Evolutionary conservation across 257 asterid species (phyloP), one percentile per base, ranked within the genome.

Genomic region (Solanum pennellii): DNA sequence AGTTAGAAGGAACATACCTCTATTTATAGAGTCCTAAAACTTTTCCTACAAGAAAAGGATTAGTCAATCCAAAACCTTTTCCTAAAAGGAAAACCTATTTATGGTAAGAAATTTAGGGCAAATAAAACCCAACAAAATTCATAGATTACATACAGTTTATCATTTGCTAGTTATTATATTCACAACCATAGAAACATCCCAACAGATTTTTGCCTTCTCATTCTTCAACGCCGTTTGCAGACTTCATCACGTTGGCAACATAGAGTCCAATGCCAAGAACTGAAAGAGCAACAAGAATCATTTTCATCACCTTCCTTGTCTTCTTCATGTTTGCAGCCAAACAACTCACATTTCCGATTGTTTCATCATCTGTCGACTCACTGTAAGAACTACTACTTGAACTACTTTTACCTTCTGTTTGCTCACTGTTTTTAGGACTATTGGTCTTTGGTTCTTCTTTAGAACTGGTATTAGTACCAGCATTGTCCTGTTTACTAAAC

Each of bases 251-350:
- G 14, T 89, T 92, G 45, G 69, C 74, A 23, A 92, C 35, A 56
- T 89, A 91, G 77, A 92, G 44, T 14, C 93, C 97, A 68, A 94
- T 71, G 25, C 85, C 90, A 83, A 93, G 82, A 45, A 90, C 94
- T 79, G 91, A 47, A 13, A 94, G 71, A 87, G 84, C 65, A 33
- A 82, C 83, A 87, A 94, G 68, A 88, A 35, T 88, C 75, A 86
- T 90, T 23, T 76, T 76, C 84, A 91, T 52, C 72, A 73, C 87
- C 86, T 89, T 88, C 89, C 91, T 90, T 62, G 91, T 86, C 90
- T 72, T 91, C 93, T 84, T 94, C 92, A 93, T 33, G 74, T 76
- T 88, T 35, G 87, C 86, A 60, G 90, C 93, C 49, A 89, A 86
- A 44, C 87, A 86, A 29, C 73, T 91, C n/a, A 88, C 89, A 23